Evolutionary conservation across 2,329 filamentous ascomycete species (phyloP), one percentile per base, ranked within the genome.

Genomic region (Apiospora marii): DNA sequence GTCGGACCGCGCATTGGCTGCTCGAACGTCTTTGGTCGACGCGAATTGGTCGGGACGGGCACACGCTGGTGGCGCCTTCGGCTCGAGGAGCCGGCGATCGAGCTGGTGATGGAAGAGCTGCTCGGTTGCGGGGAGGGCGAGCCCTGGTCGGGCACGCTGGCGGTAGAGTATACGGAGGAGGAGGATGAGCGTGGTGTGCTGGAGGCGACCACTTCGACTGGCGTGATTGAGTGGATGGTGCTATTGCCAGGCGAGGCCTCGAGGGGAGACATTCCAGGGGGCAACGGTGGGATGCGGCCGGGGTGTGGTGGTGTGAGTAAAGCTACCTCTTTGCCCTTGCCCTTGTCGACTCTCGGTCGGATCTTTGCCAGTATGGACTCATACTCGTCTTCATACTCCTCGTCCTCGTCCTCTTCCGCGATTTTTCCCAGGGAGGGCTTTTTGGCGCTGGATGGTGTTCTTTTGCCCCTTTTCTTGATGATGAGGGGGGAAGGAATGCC

Each of bases 171-270:
- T 3, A 41, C 19, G 6, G 58, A 68, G 1, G 67, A 68, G 12
- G 67, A 44, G 6, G 67, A 44, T 7, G 44, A 44, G 10, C 67
- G 67, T 3, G 67, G 67, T 6, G 67, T 68, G 67, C 67, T 68
- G 22, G 67, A 44, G 14, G 67, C 67, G 3, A 68, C 41, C 6
- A 68, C 43, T 41, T 68, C 67, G 13, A 46, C 41, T 24, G 67
- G 67, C 14, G 24, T 48, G n/a, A 68, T 44, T 2, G 41, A 46
- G 2, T 16, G 27, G 3, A 48, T 30, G 41, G n/a, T 48, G 37
- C 67, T 34, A 7, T 44, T 6, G 14, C 41, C 67, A 6, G 6
- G 67, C 14, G 67, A 34, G 30, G n/a, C 44, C 24, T 2, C 27
- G 43, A 48, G 24, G n/a, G 4, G 41, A 27, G 67, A 27, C 41